Base-by-base conservation (phyloP, 2,329 filamentous ascomycete genomes). In the Cryphonectria radicalis region DNA sequence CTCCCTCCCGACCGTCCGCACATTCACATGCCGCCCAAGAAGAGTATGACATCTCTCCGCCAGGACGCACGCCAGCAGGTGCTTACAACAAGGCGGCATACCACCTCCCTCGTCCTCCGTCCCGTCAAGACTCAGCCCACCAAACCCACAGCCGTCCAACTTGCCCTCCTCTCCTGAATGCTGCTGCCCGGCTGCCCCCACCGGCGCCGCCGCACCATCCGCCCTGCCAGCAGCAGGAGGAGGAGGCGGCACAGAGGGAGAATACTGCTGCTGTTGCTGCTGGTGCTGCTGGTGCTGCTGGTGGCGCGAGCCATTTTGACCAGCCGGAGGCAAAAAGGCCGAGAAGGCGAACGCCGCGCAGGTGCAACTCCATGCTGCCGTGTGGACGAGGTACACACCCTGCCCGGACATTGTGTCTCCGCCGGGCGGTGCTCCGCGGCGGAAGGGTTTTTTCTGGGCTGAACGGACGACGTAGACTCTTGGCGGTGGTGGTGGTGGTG, bases 331-430 rank as follows among this genome's bases (percentile, higher is more conserved):
- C 2, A 85, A 84, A 75, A 94, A 95, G 2, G 91, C 88, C 28
- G 91, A 85, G 73, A 97, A 91, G 0, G 91, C 87, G 80, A 98
- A 98, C 1, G 90, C 91, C 4, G 94, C 92, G 82, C 96, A 99
- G 0, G 90, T 93, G 81, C 96, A 99, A 80, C 92, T 94, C 96
- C 96, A 98, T 1, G 91, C 89, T 0, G 80, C 76, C 1, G 95
- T 85, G 13, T 91, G 88, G 22, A 98, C 92, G 76, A 93, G 84
- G 81, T 98, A 97, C 66, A 76, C 74, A 28, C 60, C 65, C 57
- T 74, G 71, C 50, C 68, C 72, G 35, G 65, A 43, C 17, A 50
- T 22, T n/a, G 46, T 22, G 8, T 50, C 46, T n/a, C 46, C 46
- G 3, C 8, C 46, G 22, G 72, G 68, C 25, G 35, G 11, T 25